phyloP scores from a whole-genome alignment of 176 grass and related monocot species.

The Carex cristatella region DNA sequence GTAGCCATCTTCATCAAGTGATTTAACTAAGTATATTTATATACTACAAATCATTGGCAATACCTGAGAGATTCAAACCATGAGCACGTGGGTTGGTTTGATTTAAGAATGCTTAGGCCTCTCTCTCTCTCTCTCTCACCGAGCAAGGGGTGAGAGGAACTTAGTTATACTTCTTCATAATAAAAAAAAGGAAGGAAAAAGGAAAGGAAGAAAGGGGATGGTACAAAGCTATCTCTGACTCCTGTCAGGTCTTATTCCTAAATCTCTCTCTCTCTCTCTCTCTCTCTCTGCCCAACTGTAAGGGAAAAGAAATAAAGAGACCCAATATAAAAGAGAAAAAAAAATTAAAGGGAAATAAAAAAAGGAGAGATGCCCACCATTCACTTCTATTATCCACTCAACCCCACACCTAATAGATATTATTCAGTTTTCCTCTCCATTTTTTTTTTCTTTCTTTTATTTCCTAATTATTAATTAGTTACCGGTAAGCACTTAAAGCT shows the following conservation, averaged over 20 bases:
- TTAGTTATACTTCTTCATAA: constrained; percentile 35
- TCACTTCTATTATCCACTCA: constrained; percentile 78
- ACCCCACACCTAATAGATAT: constrained; percentile 27
- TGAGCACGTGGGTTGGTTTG: constrained; percentile 50
- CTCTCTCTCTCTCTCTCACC: constrained; percentile 21
- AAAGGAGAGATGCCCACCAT: constrained; percentile 68
- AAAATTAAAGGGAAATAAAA: constrained; percentile 27
- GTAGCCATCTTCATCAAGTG: constrained; percentile 91
- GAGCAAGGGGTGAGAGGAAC: constrained; percentile 35
- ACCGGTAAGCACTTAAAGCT: background rate
- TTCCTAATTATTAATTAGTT: background rate
- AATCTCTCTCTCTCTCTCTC: constrained; percentile 49
- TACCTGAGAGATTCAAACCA: constrained; percentile 59
- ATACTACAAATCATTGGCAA: constrained; percentile 28
- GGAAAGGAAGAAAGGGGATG: background rate
- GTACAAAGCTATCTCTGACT: constrained; percentile 45
- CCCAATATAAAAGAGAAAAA: constrained; percentile 27
- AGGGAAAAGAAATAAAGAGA: constrained; percentile 57
- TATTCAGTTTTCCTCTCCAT: constrained; percentile 32
- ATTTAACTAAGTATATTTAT: constrained; percentile 72
- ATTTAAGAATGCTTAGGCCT: constrained; percentile 38
- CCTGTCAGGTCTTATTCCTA: constrained; percentile 71
- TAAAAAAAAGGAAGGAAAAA: constrained; percentile 24
- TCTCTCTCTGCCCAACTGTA: constrained; percentile 71
- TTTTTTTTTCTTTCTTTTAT: constrained; percentile 32